phyloP scores from a whole-genome alignment of 495 filamentous ascomycete genomes.

The Astrocystis sublimbata region DNA sequence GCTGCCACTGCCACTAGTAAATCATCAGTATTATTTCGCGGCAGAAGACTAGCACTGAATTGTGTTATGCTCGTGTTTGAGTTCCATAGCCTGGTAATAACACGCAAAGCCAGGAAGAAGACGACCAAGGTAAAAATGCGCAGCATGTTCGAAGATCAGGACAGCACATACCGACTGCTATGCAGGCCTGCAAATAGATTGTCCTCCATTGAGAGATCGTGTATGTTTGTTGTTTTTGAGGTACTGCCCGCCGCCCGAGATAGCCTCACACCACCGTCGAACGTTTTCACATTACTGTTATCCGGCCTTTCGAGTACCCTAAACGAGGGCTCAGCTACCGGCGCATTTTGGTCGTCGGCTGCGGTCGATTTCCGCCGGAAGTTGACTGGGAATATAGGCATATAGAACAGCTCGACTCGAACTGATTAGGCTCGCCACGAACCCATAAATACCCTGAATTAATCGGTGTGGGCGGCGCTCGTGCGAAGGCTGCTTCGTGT shows the following conservation, averaged over 20 bases:
- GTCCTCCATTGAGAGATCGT: constrained; percentile 47
- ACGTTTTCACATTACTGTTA: constrained; percentile 35
- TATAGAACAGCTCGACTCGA: constrained; percentile 41
- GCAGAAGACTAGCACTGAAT: constrained; percentile 21
- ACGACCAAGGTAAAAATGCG: not conserved
- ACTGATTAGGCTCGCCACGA: constrained; percentile 22
- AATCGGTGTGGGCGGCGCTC: constrained; percentile 8
- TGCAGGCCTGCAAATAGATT: constrained; percentile 59
- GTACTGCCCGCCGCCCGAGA: constrained; percentile 31
- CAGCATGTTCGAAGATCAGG: not conserved
- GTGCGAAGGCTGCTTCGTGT: constrained; percentile 19
- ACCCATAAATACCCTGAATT: constrained; percentile 29
- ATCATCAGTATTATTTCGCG: constrained; percentile 34
- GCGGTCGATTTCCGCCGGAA: constrained; percentile 56
- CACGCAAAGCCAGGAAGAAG: not conserved
- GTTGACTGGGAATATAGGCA: constrained; percentile 55
- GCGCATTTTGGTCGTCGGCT: constrained; percentile 49
- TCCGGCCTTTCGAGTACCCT: constrained; percentile 51
- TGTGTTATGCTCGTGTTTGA: not conserved
- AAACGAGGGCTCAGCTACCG: constrained; percentile 47
- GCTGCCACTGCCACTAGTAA: constrained; percentile 61
- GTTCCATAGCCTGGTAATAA: not conserved
- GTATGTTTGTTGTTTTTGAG: constrained; percentile 27
- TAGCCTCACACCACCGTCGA: constrained; percentile 43
- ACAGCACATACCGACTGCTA: constrained; percentile 52